Evolutionary conservation across 345 rosid genomes (phyloP), one percentile per base, ranked within the genome.

Genomic region (Gossypium raimondii): DNA sequence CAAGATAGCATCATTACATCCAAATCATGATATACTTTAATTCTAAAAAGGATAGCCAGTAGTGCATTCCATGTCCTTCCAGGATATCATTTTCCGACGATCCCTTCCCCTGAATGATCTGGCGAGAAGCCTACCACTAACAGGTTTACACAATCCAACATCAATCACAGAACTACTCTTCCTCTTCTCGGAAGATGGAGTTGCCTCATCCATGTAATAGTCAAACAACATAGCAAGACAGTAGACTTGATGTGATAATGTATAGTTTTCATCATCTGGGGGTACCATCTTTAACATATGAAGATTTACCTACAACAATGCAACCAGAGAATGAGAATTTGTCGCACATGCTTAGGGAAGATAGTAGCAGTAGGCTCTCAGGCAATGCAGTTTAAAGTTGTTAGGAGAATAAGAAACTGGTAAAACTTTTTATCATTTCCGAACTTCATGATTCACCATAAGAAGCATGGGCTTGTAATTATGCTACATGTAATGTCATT

Each of bases 51-150:
- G 68, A 27, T 73, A 61, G 69, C 76, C 88, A 25, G 83, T 74
- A 14, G 86, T 80, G 76, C 87, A 89, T 58, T 84, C 92, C 82
- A 76, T 79, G 76, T 84, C 93, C 82, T 91, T 93, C 98, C 97
- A 91, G 47, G 96, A 90, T 65, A 93, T 90, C 87, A 95, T 93
- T 84, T 86, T 95, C 79, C 97, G 86, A 10, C 87, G 87, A 82
- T 95, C 98, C 83, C 97, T 87, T 59, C 98, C 98, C 77, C 99
- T 85, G 47, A 84, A 88, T 72, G 96, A 86, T 84, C 99, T 88
- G 50, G 86, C 84, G n/a, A 95, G 85, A 77, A 93, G 90, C 72
- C 75, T 85, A 56, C 96, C 97, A 10, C 73, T 78, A 7, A 88
- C 89, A 69, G 97, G 99, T 82, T 87, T 89, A 63, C 97, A 88